Percentiles rank a stretch among this genome's conserved stretches.
phyloP scores from a whole-genome alignment of 2,329 filamentous ascomycete genomes.

The Aspergillus uvarum region DNA sequence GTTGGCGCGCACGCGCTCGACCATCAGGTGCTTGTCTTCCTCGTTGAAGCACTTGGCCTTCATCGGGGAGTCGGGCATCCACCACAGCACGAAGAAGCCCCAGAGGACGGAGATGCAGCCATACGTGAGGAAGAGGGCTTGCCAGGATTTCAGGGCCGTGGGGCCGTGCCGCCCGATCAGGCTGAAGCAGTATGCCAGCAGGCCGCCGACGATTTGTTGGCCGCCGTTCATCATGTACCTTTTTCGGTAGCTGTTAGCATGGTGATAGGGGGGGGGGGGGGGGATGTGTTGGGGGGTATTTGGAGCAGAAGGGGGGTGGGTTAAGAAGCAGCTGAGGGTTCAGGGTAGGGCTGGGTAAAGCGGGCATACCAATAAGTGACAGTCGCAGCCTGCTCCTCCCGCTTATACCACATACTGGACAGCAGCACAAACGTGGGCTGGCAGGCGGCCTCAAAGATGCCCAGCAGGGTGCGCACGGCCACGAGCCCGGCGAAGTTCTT shows the following conservation, averaged over 20 bases:
- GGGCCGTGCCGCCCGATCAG: conserved; percentile 50
- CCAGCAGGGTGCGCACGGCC: conserved; percentile 63
- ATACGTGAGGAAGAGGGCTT: conserved; percentile 67
- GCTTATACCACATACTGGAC: conserved; percentile 69
- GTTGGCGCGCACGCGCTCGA: conserved; percentile 61
- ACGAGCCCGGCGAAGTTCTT: conserved; percentile 61
- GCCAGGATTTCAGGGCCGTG: conserved; percentile 60
- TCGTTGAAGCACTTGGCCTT: conserved; percentile 68
- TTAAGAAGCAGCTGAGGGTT: too few species aligned
- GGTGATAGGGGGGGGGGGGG: background rate
- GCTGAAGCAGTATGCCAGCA: conserved; percentile 59
- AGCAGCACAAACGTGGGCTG: conserved; percentile 68
- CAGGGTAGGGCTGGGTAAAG: background rate
- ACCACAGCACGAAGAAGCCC: conserved; percentile 63
- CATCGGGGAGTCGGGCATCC: conserved; percentile 70
- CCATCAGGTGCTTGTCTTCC: conserved; percentile 63
- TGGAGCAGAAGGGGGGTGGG: too few species aligned
- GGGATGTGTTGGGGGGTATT: background rate
- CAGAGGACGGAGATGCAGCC: conserved; percentile 64
- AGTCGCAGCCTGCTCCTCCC: conserved; percentile 64
- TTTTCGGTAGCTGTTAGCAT: background rate
- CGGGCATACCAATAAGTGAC: conserved; percentile 64
- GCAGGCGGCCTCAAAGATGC: conserved; percentile 69
- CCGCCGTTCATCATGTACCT: conserved; percentile 73
- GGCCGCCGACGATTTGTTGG: conserved; percentile 70